Base-by-base conservation (phyloP, 768 basidiomycete genomes). In the Rhodotorula diobovata region DNA sequence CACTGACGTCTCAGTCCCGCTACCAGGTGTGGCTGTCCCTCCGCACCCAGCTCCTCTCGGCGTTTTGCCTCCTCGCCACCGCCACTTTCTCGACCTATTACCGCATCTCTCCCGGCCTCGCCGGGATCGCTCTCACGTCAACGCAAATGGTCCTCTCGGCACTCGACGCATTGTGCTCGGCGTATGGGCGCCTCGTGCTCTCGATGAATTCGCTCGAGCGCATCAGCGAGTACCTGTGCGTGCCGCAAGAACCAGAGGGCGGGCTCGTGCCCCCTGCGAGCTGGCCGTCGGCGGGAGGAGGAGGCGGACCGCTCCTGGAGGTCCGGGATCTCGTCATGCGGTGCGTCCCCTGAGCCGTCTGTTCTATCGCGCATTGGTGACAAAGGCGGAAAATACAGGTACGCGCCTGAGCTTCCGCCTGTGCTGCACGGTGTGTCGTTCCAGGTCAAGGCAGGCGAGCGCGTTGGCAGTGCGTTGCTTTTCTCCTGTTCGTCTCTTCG, bases 71-170 rank as follows among this genome's bases (percentile, higher is more conserved):
- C 16, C 56, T 75, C 34, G 59, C 61, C 1, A 71, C 74, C 12
- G 67, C 74, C 0, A 70, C 86, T 25, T 88, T 89, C 73, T 87
- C 88, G 4, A 79, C 90, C 23, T 85, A 83, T 82, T 83, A 80
- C 72, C 84, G 82, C 11, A 83, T 88, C 30, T 82, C 82, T 0
- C 84, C 86, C 61, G 88, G 89, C 5, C 83, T 85, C 18, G 84
- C 88, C 16, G 89, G 88, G 6, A 83, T 90, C 58, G 88, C 89
- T 32, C 90, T 90, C 65, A 65, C 63, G 84, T 88, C 41, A 85
- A 88, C 80, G 84, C 89, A 21, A 86, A 54, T 39, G 1, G 68
- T 67, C 21, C 50, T 70, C 35, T 32, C 50, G 21, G 63, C 58
- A 14, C 46, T 73, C 45, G 61, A 66, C 66, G 69, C 35, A 14